Base-by-base conservation (phyloP, 2,329 filamentous ascomycete genomes). In the Paramyrothecium sp. region DNA sequence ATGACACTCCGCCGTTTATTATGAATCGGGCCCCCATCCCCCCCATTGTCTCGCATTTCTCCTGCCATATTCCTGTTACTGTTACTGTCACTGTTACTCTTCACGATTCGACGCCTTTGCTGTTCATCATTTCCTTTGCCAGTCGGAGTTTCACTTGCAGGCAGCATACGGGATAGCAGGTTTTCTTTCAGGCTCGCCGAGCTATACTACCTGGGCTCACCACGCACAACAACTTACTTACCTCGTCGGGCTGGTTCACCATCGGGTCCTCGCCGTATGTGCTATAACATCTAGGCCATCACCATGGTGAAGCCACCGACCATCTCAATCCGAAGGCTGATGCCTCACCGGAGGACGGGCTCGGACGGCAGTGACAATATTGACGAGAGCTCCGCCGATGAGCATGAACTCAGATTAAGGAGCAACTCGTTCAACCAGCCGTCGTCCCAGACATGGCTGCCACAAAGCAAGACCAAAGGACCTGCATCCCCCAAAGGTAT, bases 401-500 rank as follows among this genome's bases (percentile, higher is more conserved):
- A 63, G 23, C 44, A 63, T 33, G 67, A 58, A 49, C 53, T 53
- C 16, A 21, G n/a, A 11, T 22, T 53, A 5, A 34, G 51, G 19
- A 33, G 19, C 12, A 49, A 49, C 20, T 30, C 51, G n/a, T n/a
- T 53, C n/a, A 34, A 16, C 7, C 53, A 38, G 17, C 53, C 11
- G 38, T 41, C 44, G 13, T 21, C 41, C 22, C 41, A 54, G 16
- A 48, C 67, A 54, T 66, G 67, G 60, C 58, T 67, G 23, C 58
- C 67, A 33, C 38, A 58, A 26, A 56, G 57, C 19, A 68, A 56
- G 57, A 65, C 58, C 26, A 63, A 61, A 51, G 51, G 53, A 20
- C 26, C 58, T 12, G 41, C 55, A 17, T 53, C 58, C 13, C 60
- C 60, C 22, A 41, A 71, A 52, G 53, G 76, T 54, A 69, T 76